Percentiles rank a stretch among this genome's conserved stretches.
phyloP scores from a whole-genome alignment of 2,329 filamentous ascomycete genomes.

The Colletotrichum aenigma region DNA sequence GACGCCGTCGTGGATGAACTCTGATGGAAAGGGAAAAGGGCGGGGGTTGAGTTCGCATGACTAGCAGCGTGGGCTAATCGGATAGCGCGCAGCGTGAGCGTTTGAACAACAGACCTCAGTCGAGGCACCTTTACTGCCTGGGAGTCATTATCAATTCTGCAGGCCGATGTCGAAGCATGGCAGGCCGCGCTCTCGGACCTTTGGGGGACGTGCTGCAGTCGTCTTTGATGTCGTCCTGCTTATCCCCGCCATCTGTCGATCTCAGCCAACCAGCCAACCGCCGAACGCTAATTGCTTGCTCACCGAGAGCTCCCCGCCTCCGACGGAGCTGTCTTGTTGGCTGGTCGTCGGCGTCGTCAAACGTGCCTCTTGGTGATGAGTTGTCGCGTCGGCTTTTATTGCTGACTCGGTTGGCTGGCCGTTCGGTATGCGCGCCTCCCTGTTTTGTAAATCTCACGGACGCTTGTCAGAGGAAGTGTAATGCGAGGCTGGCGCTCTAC shows the following conservation, averaged over 20 bases:
- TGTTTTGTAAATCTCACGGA: background rate
- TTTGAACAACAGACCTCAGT: background rate
- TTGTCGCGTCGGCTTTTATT: background rate
- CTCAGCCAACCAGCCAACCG: background rate
- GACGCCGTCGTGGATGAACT: background rate
- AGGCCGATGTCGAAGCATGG: background rate
- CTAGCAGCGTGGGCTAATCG: slow-evolving; percentile 11
- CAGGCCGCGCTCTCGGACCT: slow-evolving; percentile 14
- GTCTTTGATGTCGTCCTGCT: background rate
- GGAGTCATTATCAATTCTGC: background rate
- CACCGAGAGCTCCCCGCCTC: slow-evolving; percentile 14
- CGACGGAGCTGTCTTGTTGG: slow-evolving; percentile 6
- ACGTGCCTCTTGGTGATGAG: background rate
- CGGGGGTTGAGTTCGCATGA: slow-evolving; percentile 21
- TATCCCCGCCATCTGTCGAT: slow-evolving; percentile 12
- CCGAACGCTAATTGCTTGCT: background rate
- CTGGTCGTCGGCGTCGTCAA: background rate
- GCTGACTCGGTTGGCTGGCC: background rate
- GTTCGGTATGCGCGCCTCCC: background rate
- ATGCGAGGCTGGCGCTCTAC: slow-evolving; percentile 2
- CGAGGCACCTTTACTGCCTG: background rate
- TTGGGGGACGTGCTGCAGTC: background rate
- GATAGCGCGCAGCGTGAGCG: background rate
- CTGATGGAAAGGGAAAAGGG: slow-evolving; percentile 7
- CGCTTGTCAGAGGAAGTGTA: slow-evolving; percentile 5